phyloP scores from a whole-genome alignment of 2,329 filamentous ascomycete species.

The Trematosphaeria pertusa region DNA sequence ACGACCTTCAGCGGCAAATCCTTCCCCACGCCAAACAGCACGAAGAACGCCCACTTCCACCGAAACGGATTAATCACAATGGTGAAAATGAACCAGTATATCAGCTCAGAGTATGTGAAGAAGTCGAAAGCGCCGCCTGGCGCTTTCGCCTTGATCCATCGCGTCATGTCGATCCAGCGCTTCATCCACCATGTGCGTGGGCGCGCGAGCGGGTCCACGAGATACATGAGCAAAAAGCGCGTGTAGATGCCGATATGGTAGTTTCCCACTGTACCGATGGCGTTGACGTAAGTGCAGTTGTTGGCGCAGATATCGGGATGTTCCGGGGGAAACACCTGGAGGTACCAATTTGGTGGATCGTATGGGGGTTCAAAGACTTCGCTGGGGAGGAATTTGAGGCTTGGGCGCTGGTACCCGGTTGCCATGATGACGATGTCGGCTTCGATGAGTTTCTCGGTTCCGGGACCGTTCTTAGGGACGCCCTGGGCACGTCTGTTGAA shows the following conservation, averaged over 20 bases:
- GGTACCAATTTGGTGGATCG: slow-evolving; percentile 83
- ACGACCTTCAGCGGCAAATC: slow-evolving; percentile 72
- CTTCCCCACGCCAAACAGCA: slow-evolving; percentile 77
- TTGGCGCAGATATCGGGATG: slow-evolving; percentile 79
- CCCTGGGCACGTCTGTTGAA: slow-evolving; percentile 77
- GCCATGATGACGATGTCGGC: slow-evolving; percentile 84
- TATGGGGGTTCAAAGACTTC: slow-evolving; percentile 78
- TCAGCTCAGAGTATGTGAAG: slow-evolving; percentile 83
- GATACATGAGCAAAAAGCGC: slow-evolving; percentile 83
- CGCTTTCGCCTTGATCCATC: slow-evolving; percentile 70
- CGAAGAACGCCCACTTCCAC: slow-evolving; percentile 89
- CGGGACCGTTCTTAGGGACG: slow-evolving; percentile 78
- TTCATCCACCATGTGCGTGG: slow-evolving; percentile 79
- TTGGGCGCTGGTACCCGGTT: slow-evolving; percentile 79
- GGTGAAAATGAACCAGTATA: slow-evolving; percentile 87
- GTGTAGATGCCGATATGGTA: slow-evolving; percentile 93
- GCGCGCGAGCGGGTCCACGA: slow-evolving; percentile 77
- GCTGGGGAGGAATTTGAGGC: slow-evolving; percentile 74
- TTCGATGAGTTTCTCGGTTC: slow-evolving; percentile 68
- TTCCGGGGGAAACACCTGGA: slow-evolving; percentile 81
- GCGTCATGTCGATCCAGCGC: slow-evolving; percentile 85
- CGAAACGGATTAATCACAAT: slow-evolving; percentile 82
- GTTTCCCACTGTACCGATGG: slow-evolving; percentile 82
- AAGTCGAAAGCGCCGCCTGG: slow-evolving; percentile 81
- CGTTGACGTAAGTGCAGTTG: slow-evolving; percentile 83